Percentiles rank a stretch among this genome's conserved stretches.
Evolutionary conservation across 192 early-diverging fungal genomes (phyloP).

Genomic region (Umbelopsis vinacea): DNA sequence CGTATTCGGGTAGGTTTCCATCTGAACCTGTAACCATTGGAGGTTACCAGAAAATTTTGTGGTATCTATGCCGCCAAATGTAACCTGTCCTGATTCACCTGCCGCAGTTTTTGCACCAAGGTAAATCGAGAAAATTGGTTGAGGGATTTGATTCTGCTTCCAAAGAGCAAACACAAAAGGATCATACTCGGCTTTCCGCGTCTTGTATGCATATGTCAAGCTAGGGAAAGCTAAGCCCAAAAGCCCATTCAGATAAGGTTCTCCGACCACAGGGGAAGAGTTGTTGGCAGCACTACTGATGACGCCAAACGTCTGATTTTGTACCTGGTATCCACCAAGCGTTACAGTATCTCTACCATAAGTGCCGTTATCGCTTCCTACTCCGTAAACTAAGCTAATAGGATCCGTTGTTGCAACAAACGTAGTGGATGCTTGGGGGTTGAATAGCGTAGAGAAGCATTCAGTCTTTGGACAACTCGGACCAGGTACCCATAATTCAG

Average conservation of each 20-base stretch:
- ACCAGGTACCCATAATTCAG: conserved; percentile 43
- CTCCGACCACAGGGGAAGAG: neutral
- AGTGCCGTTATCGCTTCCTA: conserved; percentile 39
- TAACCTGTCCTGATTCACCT: conserved; percentile 48
- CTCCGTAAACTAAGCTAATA: conserved; percentile 41
- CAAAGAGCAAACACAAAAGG: conserved; percentile 40
- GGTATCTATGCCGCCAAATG: conserved; percentile 54
- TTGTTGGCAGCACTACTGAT: conserved; percentile 21
- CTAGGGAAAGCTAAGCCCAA: conserved; percentile 37
- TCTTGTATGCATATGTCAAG: conserved; percentile 24
- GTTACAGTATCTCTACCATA: conserved; percentile 36
- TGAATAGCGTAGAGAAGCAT: conserved; percentile 32
- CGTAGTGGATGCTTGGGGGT: conserved; percentile 25
- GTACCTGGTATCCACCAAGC: conserved; percentile 23
- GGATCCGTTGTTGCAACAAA: conserved; percentile 18
- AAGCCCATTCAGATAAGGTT: conserved; percentile 33
- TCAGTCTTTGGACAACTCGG: conserved; percentile 15
- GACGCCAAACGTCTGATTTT: conserved; percentile 42
- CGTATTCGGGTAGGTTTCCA: neutral
- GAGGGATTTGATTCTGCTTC: conserved; percentile 25
- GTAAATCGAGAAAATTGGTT: conserved; percentile 37
- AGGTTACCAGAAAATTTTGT: conserved; percentile 49
- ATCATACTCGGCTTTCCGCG: conserved; percentile 22
- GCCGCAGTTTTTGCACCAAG: conserved; percentile 10
- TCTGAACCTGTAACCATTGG: conserved; percentile 40